Percentiles rank a stretch among this genome's conserved stretches.
These are phyloP conservation scores for Perkinsus marinus DNA, from an alignment of 169 alveolate species.

Conservation along the genomic window DNA sequence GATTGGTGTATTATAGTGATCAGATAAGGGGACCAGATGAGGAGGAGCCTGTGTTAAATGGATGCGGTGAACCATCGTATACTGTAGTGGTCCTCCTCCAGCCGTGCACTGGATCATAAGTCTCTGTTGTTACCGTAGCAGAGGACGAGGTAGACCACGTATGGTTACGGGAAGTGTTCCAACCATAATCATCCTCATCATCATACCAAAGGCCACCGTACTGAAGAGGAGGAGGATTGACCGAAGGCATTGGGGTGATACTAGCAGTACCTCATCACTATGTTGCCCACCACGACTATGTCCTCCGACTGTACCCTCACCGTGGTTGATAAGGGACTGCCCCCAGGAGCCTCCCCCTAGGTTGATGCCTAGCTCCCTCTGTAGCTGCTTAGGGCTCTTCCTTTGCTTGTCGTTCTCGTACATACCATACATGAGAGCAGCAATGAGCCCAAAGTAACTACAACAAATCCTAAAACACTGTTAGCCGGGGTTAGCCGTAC, in stretches of 20 bases:
- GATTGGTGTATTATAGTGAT: not conserved
- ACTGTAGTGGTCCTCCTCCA: not conserved
- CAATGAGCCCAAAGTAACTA: constrained; percentile 1
- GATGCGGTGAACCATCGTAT: not conserved
- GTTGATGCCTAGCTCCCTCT: not conserved
- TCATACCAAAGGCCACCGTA: not conserved
- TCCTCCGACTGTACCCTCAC: not conserved
- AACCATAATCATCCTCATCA: not conserved
- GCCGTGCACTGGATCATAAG: not conserved
- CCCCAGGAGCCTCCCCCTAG: not conserved
- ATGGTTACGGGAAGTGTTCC: not conserved
- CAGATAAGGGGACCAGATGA: not conserved
- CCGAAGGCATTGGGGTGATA: not conserved
- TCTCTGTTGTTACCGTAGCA: not conserved
- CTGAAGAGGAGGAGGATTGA: not conserved
- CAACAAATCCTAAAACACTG: not conserved
- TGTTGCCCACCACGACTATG: not conserved
- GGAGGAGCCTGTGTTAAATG: not conserved
- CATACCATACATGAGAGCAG: not conserved
- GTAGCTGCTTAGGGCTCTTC: not conserved
- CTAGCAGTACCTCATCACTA: not conserved
- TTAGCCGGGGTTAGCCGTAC: not conserved
- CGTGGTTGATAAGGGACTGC: not conserved
- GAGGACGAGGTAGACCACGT: not conserved
- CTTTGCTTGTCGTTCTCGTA: not conserved